Conservation (phyloP, 177 flowering plant genomes). For the Vitis hybrid region DNA sequence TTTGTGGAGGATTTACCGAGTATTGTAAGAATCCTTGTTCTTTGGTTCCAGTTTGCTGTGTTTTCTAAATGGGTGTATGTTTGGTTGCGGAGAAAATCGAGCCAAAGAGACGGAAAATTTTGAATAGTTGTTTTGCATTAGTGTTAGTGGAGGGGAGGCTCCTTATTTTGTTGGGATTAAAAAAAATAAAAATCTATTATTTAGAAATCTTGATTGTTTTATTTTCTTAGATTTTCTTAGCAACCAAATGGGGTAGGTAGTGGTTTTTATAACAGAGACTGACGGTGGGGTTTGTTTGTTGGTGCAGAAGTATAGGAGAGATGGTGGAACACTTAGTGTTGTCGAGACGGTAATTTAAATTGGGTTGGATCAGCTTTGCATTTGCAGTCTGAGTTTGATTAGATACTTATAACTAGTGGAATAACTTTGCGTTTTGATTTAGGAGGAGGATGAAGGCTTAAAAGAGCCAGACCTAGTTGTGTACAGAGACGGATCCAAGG, state of each 20-base stretch:
- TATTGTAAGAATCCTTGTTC: conserved; percentile 41
- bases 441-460: conserved; percentile 58
- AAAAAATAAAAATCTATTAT: not conserved
- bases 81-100: conserved; percentile 14
- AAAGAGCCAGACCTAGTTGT: conserved; percentile 60
- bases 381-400: not conserved
- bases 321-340: conserved; percentile 43
- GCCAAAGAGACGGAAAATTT: not conserved
- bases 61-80: not conserved
- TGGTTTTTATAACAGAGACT: not conserved
- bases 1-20: conserved; percentile 55
- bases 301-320: conserved; percentile 56
- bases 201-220: not conserved
- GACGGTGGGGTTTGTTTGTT: conserved; percentile 15
- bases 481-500: conserved; percentile 42
- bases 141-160: not conserved
- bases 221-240: not conserved
- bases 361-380: not conserved
- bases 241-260: conserved; percentile 3
- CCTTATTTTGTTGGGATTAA: not conserved
- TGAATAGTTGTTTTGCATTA: not conserved
- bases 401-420: not conserved
- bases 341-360: conserved; percentile 52
- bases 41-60: not conserved
- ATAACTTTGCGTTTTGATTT: conserved; percentile 19